phyloP scores from a whole-genome alignment of 1,139 yeast species.

The Protomyces arabidopsidicola region DNA sequence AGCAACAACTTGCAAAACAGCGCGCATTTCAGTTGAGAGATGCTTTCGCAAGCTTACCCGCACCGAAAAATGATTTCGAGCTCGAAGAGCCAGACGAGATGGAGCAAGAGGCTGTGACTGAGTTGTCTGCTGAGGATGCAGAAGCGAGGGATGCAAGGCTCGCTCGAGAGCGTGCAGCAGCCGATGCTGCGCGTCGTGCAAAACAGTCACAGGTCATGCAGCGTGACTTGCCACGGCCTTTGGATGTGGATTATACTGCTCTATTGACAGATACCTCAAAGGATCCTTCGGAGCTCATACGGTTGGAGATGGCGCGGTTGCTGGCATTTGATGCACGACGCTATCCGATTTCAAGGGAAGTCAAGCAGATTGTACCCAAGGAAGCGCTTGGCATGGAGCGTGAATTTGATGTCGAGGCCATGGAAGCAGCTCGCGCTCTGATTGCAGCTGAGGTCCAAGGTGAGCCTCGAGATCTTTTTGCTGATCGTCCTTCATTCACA shows the following conservation, averaged over 20 bases:
- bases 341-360: constrained; percentile 36
- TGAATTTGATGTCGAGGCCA: not conserved
- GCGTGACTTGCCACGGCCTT: constrained; percentile 51
- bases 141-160: constrained; percentile 41
- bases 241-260: constrained; percentile 35
- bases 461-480: constrained; percentile 15
- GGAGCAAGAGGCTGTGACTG: constrained; percentile 35
- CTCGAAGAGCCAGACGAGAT: constrained; percentile 42
- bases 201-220: constrained; percentile 53
- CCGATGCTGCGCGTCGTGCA: constrained; percentile 35
- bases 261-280: constrained; percentile 44
- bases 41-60: constrained; percentile 48
- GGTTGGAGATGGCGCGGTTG: constrained; percentile 36
- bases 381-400: not conserved
- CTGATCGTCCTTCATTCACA: constrained; percentile 22
- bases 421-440: not conserved
- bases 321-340: constrained; percentile 50
- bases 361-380: constrained; percentile 15
- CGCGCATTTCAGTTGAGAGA: constrained; percentile 32
- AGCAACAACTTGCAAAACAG: not conserved
- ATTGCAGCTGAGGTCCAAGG: constrained; percentile 28
- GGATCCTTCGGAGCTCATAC: constrained; percentile 26
- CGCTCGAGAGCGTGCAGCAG: constrained; percentile 36
- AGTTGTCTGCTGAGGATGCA: constrained; percentile 37
- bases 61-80: constrained; percentile 58